Evolutionary conservation across 1,284 basidiomycete species (phyloP), one percentile per base, ranked within the genome.

Genomic region (Austroboletus novae-zelandiae): DNA sequence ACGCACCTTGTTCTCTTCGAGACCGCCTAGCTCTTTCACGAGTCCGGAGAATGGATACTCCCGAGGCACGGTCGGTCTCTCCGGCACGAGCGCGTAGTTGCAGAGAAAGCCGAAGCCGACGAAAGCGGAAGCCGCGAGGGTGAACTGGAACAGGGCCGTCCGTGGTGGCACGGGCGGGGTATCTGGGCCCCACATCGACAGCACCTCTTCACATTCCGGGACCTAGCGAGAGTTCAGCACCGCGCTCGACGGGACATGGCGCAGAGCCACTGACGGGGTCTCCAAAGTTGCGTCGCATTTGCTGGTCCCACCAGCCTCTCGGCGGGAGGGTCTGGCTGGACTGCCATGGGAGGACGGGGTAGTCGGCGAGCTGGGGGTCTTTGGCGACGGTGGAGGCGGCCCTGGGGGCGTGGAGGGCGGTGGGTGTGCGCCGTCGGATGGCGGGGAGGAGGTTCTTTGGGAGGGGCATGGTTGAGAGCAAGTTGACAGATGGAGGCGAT

Each of bases 101-200:
- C 79, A 75, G 41, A 82, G 54, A 43, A 80, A 73, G 9, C 79
- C 81, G 49, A 85, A 76, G 6, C 74, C 70, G 36, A 82, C 73
- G 56, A 91, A 86, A n/a, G 75, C 74, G 15, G 76, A 65, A 27
- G 74, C 70, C 0, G 83, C 89, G 44, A 86, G 67, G 13, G 76
- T 58, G 62, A 91, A 86, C 47, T 85, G 84, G 43, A 75, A 74
- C 40, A 84, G 67, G 9, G 89, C 89, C 3, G 65, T 76, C 15
- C 73, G 67, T 35, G 85, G 81, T 17, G 75, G 69, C 17, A 88
- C 71, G 37, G 71, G 68, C 41, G 87, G 77, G 40, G 83, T 75
- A 63, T 95, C 92, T 15, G 91, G 91, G 41, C 89, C 88, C 91
- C 90, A 94, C 87, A 94, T 91, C 41, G 86, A 88, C 54, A 89